A percentile compares a stretch with the other conserved stretches of the same genome.
These are phyloP conservation scores for Simplicillium sp. DNA, from an alignment of 2,329 filamentous ascomycete genomes.

Conservation along the genomic window DNA sequence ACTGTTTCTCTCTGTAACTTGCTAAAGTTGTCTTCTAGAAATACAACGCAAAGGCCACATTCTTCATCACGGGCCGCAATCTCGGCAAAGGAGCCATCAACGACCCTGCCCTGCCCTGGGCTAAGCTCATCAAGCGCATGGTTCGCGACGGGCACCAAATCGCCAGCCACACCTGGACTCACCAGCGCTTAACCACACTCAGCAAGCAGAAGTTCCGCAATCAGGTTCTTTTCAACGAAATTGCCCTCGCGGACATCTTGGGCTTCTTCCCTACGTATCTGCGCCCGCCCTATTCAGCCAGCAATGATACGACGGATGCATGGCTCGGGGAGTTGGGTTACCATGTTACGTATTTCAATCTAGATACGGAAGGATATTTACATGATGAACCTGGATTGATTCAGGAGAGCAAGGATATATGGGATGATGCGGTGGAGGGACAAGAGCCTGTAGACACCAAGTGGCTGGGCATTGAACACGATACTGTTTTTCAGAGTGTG, in stretches of 20 bases:
- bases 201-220: slow-evolving; percentile 20
- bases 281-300: slow-evolving; percentile 37
- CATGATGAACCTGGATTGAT: slow-evolving; percentile 40
- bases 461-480: slow-evolving; percentile 45
- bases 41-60: slow-evolving; percentile 27
- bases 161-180: slow-evolving; percentile 42
- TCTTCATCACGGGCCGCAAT: slow-evolving; percentile 25
- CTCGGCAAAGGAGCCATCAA: slow-evolving; percentile 33
- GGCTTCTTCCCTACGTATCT: slow-evolving; percentile 33
- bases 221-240: slow-evolving; percentile 33
- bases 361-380: slow-evolving; percentile 52
- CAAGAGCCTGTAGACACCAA: slow-evolving; percentile 13
- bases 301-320: slow-evolving; percentile 26
- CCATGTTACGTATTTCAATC: slow-evolving; percentile 48
- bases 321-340: slow-evolving; percentile 38
- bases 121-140: slow-evolving; percentile 32
- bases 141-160: slow-evolving; percentile 47
- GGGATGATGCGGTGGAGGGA: slow-evolving; percentile 25
- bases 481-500: slow-evolving; percentile 35
- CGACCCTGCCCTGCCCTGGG: slow-evolving; percentile 23
- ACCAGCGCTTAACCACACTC: slow-evolving; percentile 30
- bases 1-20: too few relatives aligned
- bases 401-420: slow-evolving; percentile 30
- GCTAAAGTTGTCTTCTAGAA: slow-evolving; percentile 9
- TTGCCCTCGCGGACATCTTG: slow-evolving; percentile 28